A percentile compares a stretch with the other conserved stretches of the same genome.
These are phyloP conservation scores for Discostella pseudostelligera DNA, from an alignment of 108 stramenopile species.

Conservation along the genomic window DNA sequence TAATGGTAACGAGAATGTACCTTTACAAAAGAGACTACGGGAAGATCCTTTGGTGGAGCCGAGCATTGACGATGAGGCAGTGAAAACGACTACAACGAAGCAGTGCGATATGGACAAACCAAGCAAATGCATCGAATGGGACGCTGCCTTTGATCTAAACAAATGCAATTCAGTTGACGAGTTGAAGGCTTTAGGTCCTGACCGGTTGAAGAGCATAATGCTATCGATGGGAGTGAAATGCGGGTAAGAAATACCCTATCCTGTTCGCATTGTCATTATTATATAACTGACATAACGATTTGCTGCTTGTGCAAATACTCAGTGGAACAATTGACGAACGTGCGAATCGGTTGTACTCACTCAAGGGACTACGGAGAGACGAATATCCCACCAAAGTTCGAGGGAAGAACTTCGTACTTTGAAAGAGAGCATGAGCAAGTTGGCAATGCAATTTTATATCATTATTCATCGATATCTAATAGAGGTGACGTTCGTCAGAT, in stretches of 20 bases:
- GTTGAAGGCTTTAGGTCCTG: conserved; percentile 75
- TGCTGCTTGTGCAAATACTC: background rate
- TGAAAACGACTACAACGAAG: background rate
- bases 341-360: conserved; percentile 81
- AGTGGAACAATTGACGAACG: conserved; percentile 77
- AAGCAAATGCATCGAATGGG: background rate
- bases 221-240: conserved; percentile 89
- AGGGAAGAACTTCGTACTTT: conserved; percentile 59
- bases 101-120: background rate
- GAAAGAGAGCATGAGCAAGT: too few species aligned
- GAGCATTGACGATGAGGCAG: background rate
- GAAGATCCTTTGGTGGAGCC: conserved; percentile 20
- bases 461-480: too few species aligned
- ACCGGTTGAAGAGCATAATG: conserved; percentile 84
- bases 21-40: conserved; percentile 21
- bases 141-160: conserved; percentile 54
- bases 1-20: conserved; percentile 11
- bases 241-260: conserved; percentile 47
- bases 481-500: too few species aligned
- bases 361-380: conserved; percentile 78
- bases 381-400: conserved; percentile 74
- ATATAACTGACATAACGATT: background rate
- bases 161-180: conserved; percentile 52
- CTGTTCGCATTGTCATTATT: conserved; percentile 6
- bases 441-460: too few species aligned